Conservation (phyloP, 108 stramenopile species). For the Skeletonema potamos region DNA sequence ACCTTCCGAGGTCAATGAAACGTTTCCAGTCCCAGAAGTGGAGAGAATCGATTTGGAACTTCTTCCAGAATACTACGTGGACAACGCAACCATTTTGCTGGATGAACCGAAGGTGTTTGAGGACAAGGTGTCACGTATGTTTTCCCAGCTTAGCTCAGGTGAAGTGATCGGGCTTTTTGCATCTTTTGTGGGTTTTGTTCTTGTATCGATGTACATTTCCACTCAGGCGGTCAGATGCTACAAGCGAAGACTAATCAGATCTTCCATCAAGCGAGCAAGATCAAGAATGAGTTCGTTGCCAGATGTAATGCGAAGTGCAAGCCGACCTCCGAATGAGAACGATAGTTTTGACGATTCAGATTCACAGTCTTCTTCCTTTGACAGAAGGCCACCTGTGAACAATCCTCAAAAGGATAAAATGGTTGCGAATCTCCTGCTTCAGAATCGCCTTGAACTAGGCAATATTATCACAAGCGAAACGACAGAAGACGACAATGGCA, state of each 20-base stretch:
- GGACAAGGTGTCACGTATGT: conserved; percentile 47
- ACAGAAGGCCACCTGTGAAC: conserved; percentile 9
- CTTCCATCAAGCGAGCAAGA: conserved; percentile 25
- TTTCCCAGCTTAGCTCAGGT: conserved; percentile 41
- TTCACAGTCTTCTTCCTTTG: conserved; percentile 1
- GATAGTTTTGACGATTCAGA: conserved; percentile 3
- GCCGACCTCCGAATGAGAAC: conserved; percentile 10
- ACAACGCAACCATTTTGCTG: conserved; percentile 33
- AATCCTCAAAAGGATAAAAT: conserved; percentile 81
- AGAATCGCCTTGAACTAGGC: conserved; percentile 33
- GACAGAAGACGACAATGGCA: not conserved
- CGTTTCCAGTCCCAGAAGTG: not conserved
- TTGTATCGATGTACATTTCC: conserved; percentile 32
- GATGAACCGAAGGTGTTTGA: conserved; percentile 46
- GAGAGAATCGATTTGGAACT: conserved; percentile 42
- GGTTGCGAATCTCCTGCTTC: conserved; percentile 76
- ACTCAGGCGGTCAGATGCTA: conserved; percentile 31
- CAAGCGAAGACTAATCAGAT: conserved; percentile 18
- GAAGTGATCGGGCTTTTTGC: conserved; percentile 52
- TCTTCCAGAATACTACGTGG: conserved; percentile 40
- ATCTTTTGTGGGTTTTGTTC: conserved; percentile 34
- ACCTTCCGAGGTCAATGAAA: conserved; percentile 11
- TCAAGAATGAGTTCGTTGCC: conserved; percentile 29
- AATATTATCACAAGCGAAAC: conserved; percentile 1
- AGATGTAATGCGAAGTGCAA: conserved; percentile 20